Evolutionary conservation across 2,329 filamentous ascomycete species (phyloP).

Genomic region (Verticillium tricorpus): DNA sequence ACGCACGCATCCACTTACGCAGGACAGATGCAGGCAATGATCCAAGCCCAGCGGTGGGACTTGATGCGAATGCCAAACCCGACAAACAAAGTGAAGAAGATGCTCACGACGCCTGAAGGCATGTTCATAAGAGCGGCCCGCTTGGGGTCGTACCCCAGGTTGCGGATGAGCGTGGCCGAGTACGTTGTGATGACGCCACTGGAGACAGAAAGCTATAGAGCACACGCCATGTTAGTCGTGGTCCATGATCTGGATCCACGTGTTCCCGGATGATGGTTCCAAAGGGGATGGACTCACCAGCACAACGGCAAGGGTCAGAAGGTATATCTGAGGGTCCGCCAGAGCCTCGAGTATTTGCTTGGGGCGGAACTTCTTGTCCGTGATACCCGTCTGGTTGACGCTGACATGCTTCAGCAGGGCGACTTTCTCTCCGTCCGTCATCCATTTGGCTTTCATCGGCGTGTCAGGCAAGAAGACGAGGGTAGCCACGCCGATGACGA

Average conservation of each 20-base stretch:
- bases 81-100: constrained; percentile 45
- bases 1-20: constrained; percentile 24
- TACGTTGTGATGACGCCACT: constrained; percentile 51
- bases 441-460: constrained; percentile 34
- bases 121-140: constrained; percentile 49
- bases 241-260: neutral
- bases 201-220: constrained; percentile 38
- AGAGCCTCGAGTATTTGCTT: constrained; percentile 49
- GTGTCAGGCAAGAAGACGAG: constrained; percentile 40
- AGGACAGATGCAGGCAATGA: constrained; percentile 42
- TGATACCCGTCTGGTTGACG: constrained; percentile 54
- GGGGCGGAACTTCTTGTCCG: constrained; percentile 47
- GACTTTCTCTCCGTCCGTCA: constrained; percentile 30
- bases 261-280: neutral
- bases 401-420: constrained; percentile 48
- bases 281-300: constrained; percentile 31
- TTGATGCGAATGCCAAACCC: constrained; percentile 40
- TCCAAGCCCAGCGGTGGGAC: constrained; percentile 46
- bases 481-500: constrained; percentile 31
- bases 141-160: constrained; percentile 39
- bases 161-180: constrained; percentile 47
- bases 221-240: neutral
- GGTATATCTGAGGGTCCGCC: constrained; percentile 45
- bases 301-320: constrained; percentile 43
- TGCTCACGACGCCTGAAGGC: constrained; percentile 47